Conservation (phyloP, 176 grass and related monocot genomes). For the Lolium perenne region DNA sequence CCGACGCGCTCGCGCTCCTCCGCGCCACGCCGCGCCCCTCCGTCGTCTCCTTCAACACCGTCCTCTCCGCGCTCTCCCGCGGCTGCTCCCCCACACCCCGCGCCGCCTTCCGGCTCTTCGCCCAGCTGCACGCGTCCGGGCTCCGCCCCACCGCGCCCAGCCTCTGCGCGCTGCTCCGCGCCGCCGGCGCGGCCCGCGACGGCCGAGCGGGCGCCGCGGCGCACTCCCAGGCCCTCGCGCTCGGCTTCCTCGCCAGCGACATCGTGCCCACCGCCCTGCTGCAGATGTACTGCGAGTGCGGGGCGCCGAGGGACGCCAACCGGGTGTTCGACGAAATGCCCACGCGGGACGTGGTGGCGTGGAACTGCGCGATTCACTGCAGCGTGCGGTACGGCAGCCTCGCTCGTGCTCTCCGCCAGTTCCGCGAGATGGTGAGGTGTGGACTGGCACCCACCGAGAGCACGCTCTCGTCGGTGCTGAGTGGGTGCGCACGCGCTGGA, state of each 20-base stretch:
- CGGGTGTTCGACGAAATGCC: slow-evolving; percentile 71
- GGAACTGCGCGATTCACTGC: slow-evolving; percentile 77
- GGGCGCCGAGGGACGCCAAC: slow-evolving; percentile 53
- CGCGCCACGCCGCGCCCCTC: slow-evolving; percentile 57
- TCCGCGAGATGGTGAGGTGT: slow-evolving; percentile 49
- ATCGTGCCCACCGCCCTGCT: slow-evolving; percentile 74
- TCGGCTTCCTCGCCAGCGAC: slow-evolving; percentile 57
- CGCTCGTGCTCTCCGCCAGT: slow-evolving; percentile 47
- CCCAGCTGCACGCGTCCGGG: slow-evolving; percentile 42
- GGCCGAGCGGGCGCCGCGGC: slow-evolving; percentile 24
- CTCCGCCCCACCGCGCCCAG: slow-evolving; percentile 68
- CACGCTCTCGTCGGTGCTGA: slow-evolving; percentile 61
- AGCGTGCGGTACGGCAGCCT: slow-evolving; percentile 61
- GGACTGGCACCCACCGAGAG: slow-evolving; percentile 58
- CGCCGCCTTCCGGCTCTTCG: slow-evolving; percentile 61
- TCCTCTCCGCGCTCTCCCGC: slow-evolving; percentile 69
- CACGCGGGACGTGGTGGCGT: slow-evolving; percentile 63
- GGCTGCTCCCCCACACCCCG: background rate
- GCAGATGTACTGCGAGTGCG: slow-evolving; percentile 70
- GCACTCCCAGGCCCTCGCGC: slow-evolving; percentile 42
- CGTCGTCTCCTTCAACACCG: slow-evolving; percentile 78
- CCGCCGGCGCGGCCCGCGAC: slow-evolving; percentile 36
- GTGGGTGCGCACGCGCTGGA: slow-evolving; percentile 49
- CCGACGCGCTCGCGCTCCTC: slow-evolving; percentile 71
- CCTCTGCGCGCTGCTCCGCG: slow-evolving; percentile 64